Evolutionary conservation across 1,284 basidiomycete genomes (phyloP).

Genomic region (Austroboletus novae-zelandiae): DNA sequence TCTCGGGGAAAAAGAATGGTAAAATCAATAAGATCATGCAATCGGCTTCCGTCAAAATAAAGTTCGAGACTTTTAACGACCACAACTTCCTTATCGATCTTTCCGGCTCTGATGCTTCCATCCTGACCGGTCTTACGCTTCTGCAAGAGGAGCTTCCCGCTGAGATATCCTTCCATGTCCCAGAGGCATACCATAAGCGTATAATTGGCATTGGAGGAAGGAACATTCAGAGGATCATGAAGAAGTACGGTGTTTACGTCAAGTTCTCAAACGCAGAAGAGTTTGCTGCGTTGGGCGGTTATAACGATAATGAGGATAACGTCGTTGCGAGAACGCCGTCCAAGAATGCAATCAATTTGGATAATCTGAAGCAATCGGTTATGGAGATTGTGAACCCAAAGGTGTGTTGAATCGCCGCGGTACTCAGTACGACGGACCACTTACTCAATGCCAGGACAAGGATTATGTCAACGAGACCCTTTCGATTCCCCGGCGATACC

Average conservation of each 20-base stretch:
- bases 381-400: slow-evolving; percentile 98
- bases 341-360: slow-evolving; percentile 95
- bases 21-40: slow-evolving; percentile 99
- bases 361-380: slow-evolving; percentile 93
- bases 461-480: slow-evolving; percentile 95
- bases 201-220: slow-evolving; percentile 99
- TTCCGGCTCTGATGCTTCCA: slow-evolving; percentile 76
- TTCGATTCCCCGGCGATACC: slow-evolving; percentile 90
- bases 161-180: slow-evolving; percentile 99
- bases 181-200: slow-evolving; percentile 97
- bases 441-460: slow-evolving; percentile 67
- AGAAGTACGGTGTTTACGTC: slow-evolving; percentile 98
- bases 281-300: slow-evolving; percentile 92
- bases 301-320: slow-evolving; percentile 98
- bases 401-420: slow-evolving; percentile 42
- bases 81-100: slow-evolving; percentile 99
- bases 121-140: slow-evolving; percentile 85
- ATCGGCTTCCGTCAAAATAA: slow-evolving; percentile 94
- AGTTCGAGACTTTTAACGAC: slow-evolving; percentile 99
- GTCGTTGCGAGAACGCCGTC: slow-evolving; percentile 96
- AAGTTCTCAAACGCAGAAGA: slow-evolving; percentile 99
- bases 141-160: slow-evolving; percentile 97
- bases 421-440: not conserved
- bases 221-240: slow-evolving; percentile 99
- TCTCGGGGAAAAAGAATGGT: slow-evolving; percentile 97